These are phyloP conservation scores for Paraglomus brasilianum DNA, from an alignment of 192 early-diverging fungal species.

Conservation along the genomic window DNA sequence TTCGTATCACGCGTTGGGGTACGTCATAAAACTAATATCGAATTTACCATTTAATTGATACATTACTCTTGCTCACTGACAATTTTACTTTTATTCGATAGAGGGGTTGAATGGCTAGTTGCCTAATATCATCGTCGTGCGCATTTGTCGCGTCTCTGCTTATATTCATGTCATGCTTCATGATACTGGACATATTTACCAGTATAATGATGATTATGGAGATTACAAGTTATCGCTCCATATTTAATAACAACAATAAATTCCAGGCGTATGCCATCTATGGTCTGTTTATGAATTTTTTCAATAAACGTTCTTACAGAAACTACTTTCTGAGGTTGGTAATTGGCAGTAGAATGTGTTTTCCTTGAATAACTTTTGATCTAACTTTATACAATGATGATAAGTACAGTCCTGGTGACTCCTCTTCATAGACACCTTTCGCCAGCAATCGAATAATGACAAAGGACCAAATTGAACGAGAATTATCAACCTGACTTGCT, in stretches of 20 bases:
- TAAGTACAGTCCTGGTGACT: slow-evolving; percentile 37
- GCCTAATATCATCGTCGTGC: slow-evolving; percentile 77
- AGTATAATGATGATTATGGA: slow-evolving; percentile 38
- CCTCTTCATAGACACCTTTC: slow-evolving; percentile 34
- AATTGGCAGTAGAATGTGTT: neutral
- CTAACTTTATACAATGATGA: slow-evolving; percentile 5
- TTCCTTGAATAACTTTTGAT: slow-evolving; percentile 1
- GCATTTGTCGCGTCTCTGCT: slow-evolving; percentile 51
- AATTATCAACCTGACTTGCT: slow-evolving; percentile 61
- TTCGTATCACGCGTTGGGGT: slow-evolving; percentile 64
- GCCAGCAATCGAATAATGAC: slow-evolving; percentile 52
- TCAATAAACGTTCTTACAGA: neutral
- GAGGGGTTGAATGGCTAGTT: slow-evolving; percentile 89
- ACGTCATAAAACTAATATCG: neutral
- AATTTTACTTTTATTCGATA: slow-evolving; percentile 23
- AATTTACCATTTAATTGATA: no score
- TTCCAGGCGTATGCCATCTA: slow-evolving; percentile 49
- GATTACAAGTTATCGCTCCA: slow-evolving; percentile 45
- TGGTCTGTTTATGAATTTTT: neutral
- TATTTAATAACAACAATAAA: slow-evolving; percentile 55
- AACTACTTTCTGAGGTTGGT: neutral
- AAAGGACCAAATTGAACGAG: slow-evolving; percentile 63
- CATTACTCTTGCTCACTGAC: neutral
- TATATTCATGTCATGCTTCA: slow-evolving; percentile 62
- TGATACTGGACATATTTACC: slow-evolving; percentile 37